Conservation (phyloP, 371 early-diverging fungal genomes). For the Chytridium lagenaria region DNA sequence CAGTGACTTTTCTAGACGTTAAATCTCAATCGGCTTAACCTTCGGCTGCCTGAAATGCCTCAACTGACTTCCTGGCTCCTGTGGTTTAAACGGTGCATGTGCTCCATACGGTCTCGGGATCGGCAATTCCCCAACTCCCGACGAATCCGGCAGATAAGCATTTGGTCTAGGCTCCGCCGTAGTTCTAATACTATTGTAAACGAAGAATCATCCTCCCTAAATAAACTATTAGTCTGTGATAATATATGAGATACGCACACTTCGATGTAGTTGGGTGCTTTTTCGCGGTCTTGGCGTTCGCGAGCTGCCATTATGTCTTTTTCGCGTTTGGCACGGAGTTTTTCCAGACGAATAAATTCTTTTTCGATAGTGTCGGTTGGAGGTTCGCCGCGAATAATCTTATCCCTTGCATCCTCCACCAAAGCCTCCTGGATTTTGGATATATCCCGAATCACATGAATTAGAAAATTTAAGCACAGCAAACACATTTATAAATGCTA, state of each 20-base stretch:
- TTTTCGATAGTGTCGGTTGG: conserved; percentile 54
- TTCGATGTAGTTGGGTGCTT: conserved; percentile 41
- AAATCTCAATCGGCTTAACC: conserved; percentile 57
- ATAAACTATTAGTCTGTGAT: conserved; percentile 11
- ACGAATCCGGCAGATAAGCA: conserved; percentile 59
- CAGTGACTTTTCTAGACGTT: too few species aligned
- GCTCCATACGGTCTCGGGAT: conserved; percentile 66
- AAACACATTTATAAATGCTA: conserved; percentile 10
- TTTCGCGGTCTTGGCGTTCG: conserved; percentile 35
- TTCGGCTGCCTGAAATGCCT: conserved; percentile 56
- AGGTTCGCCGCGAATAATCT: conserved; percentile 45
- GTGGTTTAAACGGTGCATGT: conserved; percentile 62
- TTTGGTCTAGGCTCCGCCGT: conserved; percentile 62
- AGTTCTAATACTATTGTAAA: conserved; percentile 49
- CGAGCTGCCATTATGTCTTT: conserved; percentile 29
- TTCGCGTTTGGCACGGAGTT: conserved; percentile 37
- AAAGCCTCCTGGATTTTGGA: conserved; percentile 42
- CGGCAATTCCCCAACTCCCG: conserved; percentile 55
- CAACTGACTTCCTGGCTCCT: conserved; percentile 52
- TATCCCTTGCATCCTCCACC: conserved; percentile 43
- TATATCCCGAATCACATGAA: not conserved
- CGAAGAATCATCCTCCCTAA: conserved; percentile 51
- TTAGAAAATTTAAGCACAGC: not conserved
- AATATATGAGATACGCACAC: conserved; percentile 35
- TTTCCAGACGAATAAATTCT: conserved; percentile 50